Evolutionary conservation across 1,284 basidiomycete species (phyloP).

Genomic region (Amylostereum chailletii): DNA sequence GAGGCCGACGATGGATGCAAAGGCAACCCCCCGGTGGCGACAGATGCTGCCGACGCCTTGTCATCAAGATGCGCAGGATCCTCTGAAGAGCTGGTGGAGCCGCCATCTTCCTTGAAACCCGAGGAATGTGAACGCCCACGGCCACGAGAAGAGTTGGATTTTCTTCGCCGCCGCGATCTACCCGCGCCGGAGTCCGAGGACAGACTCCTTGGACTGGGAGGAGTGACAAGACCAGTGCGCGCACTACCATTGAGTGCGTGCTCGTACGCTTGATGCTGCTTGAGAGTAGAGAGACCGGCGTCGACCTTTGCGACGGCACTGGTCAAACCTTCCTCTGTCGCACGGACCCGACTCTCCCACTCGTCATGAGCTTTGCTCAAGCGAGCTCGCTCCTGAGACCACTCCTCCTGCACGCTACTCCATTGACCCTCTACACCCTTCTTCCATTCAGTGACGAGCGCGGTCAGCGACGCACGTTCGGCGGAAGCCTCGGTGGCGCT

Average conservation of each 20-base stretch:
- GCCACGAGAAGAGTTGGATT: constrained; percentile 20
- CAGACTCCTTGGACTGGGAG: constrained; percentile 63
- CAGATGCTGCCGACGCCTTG: constrained; percentile 17
- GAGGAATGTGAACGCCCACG: constrained; percentile 22
- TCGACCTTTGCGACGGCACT: constrained; percentile 33
- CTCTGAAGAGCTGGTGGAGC: constrained; percentile 23
- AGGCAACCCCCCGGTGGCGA: constrained; percentile 13
- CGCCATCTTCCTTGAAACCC: constrained; percentile 13
- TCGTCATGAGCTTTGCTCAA: constrained; percentile 70
- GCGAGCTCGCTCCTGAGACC: constrained; percentile 75
- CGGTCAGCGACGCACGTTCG: constrained; percentile 38
- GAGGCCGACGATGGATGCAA: constrained; percentile 18
- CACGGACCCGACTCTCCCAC: constrained; percentile 59
- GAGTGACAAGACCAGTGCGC: constrained; percentile 53
- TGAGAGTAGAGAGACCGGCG: constrained; percentile 33
- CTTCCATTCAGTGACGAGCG: constrained; percentile 58
- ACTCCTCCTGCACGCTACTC: constrained; percentile 70
- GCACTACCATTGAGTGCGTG: constrained; percentile 34
- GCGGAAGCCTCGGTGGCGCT: constrained; percentile 27
- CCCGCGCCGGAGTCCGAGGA: constrained; percentile 44
- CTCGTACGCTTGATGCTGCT: constrained; percentile 27
- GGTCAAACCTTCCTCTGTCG: constrained; percentile 32
- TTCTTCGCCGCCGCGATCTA: constrained; percentile 20
- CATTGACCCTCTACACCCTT: constrained; percentile 72
- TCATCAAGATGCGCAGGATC: constrained; percentile 23